Evolutionary conservation across 2,329 filamentous ascomycete genomes (phyloP).

Genomic region (Scedosporium boydii): DNA sequence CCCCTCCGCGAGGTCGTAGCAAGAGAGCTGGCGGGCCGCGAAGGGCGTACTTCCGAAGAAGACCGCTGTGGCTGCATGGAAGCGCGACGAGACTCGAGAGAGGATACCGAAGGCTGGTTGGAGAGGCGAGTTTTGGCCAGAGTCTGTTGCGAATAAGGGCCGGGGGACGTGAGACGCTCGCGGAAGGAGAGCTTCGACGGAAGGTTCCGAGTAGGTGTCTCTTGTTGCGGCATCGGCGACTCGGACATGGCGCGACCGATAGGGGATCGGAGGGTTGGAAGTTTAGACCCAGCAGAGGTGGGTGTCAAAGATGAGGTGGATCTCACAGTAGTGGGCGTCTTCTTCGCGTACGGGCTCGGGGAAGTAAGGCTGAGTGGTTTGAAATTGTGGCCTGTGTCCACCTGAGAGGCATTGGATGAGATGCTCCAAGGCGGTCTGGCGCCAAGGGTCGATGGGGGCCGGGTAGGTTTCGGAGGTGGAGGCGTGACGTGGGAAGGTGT

Average conservation of each 20-base stretch:
- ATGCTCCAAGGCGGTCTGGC: conserved; percentile 64
- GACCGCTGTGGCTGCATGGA: conserved; percentile 41
- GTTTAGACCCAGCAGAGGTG: conserved; percentile 30
- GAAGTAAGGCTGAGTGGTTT: conserved; percentile 52
- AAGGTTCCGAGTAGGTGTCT: conserved; percentile 34
- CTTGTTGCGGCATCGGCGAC: conserved; percentile 36
- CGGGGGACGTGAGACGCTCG: conserved; percentile 40
- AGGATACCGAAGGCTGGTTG: conserved; percentile 33
- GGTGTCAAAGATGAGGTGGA: conserved; percentile 33
- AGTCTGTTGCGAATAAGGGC: conserved; percentile 35
- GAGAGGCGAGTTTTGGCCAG: conserved; percentile 34
- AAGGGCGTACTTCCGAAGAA: conserved; percentile 19
- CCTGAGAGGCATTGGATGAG: conserved; percentile 53
- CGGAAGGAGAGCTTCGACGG: conserved; percentile 42
- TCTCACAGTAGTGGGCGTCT: conserved; percentile 28
- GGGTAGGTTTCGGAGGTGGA: conserved; percentile 27
- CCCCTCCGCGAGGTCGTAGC: conserved; percentile 37
- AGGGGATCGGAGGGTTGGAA: conserved; percentile 40
- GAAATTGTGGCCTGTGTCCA: conserved; percentile 61
- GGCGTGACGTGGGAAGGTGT: conserved; percentile 41
- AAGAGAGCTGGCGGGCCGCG: conserved; percentile 48
- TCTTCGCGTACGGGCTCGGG: conserved; percentile 46
- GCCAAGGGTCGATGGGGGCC: conserved; percentile 35
- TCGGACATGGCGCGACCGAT: conserved; percentile 35
- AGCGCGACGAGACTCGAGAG: conserved; percentile 34